Conservation (phyloP, 2,329 filamentous ascomycete genomes). For the Aspergillus neoniger region DNA sequence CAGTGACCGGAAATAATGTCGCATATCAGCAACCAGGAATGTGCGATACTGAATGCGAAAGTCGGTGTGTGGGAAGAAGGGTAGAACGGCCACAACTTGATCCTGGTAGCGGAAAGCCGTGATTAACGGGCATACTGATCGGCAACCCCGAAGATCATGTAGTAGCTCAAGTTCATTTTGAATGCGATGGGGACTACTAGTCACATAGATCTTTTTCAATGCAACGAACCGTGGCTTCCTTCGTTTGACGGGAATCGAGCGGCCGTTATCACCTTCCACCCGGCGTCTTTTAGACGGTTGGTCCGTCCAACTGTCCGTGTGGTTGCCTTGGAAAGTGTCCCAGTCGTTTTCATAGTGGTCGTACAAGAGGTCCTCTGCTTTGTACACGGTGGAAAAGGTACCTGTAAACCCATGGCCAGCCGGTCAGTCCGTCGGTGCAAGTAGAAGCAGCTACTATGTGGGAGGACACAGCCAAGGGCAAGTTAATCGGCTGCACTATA, state of each 20-base stretch:
- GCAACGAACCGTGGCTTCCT: slow-evolving; percentile 77
- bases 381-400: slow-evolving; percentile 98
- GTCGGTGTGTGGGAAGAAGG: slow-evolving; percentile 93
- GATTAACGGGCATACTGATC: slow-evolving; percentile 89
- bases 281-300: slow-evolving; percentile 63
- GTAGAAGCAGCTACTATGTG: background rate
- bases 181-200: slow-evolving; percentile 88
- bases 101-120: slow-evolving; percentile 95
- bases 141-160: slow-evolving; percentile 78
- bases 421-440: background rate
- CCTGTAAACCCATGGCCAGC: slow-evolving; percentile 55
- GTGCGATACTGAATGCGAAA: slow-evolving; percentile 89
- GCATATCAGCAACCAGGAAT: slow-evolving; percentile 82
- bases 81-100: slow-evolving; percentile 90
- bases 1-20: slow-evolving; percentile 83
- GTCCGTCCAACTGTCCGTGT: slow-evolving; percentile 66
- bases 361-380: slow-evolving; percentile 90
- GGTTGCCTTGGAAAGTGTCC: slow-evolving; percentile 69
- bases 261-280: slow-evolving; percentile 41
- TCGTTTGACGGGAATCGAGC: slow-evolving; percentile 39
- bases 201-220: slow-evolving; percentile 99
- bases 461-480: background rate
- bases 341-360: slow-evolving; percentile 81
- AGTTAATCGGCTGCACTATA: slow-evolving; percentile 39
- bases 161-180: slow-evolving; percentile 95